phyloP scores from a whole-genome alignment of 805 yeast genomes.

The Torulaspora microellipsoides region DNA sequence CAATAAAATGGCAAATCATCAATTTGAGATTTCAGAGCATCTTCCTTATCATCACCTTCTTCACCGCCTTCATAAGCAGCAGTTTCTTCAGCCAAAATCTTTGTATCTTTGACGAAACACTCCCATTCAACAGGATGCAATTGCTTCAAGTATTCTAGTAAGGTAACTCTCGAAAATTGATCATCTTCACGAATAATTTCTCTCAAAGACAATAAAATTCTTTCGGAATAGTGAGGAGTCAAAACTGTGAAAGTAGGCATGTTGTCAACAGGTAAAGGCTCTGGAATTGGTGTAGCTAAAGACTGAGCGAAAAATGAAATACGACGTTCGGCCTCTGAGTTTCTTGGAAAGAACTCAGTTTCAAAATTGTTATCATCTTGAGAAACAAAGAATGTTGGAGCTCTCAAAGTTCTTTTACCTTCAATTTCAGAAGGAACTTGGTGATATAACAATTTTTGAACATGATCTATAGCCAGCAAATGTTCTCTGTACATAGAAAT shows the following conservation, averaged over 20 bases:
- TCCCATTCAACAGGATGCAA: conserved; percentile 97
- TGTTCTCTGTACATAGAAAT: conserved; percentile 99
- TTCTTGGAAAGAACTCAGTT: conserved; percentile 94
- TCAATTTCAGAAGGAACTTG: conserved; percentile 98
- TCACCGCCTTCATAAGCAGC: conserved; percentile 58
- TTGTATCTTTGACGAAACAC: conserved; percentile 93
- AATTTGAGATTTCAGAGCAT: conserved; percentile 72
- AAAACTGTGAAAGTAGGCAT: conserved; percentile 99
- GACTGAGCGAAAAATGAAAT: conserved; percentile 99
- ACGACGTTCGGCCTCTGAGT: conserved; percentile 99
- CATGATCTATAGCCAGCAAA: conserved; percentile 95
- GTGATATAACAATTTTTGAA: conserved; percentile 93
- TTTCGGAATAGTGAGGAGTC: conserved; percentile 95
- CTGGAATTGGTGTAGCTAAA: conserved; percentile 96
- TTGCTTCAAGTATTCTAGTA: conserved; percentile 90
- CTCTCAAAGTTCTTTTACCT: conserved; percentile 97
- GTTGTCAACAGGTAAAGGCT: conserved; percentile 97
- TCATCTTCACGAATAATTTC: conserved; percentile 97
- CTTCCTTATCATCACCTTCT: conserved; percentile 51
- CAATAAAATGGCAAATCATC: conserved; percentile 93
- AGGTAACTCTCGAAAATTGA: conserved; percentile 89
- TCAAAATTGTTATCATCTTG: conserved; percentile 94
- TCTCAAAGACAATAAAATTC: conserved; percentile 85
- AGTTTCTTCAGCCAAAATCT: conserved; percentile 90
- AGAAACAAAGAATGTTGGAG: conserved; percentile 97